Evolutionary conservation across 2,329 filamentous ascomycete species (phyloP).

Genomic region (Colletotrichum musae): DNA sequence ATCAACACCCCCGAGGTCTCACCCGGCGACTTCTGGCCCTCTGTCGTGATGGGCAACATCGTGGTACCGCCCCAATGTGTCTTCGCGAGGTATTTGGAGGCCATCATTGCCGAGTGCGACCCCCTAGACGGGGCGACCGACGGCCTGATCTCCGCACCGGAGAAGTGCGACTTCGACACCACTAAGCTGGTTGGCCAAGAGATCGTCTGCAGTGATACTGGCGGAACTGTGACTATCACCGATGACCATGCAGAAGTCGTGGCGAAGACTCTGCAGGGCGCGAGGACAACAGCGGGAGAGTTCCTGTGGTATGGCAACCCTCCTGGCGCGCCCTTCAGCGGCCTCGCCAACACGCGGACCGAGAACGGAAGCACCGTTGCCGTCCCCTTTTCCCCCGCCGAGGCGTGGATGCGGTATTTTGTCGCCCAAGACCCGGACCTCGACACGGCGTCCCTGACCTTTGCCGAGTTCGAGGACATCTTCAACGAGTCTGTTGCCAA

Average conservation of each 20-base stretch:
- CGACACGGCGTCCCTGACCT: constrained; percentile 21
- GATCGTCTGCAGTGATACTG: constrained; percentile 11
- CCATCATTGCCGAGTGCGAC: constrained; percentile 18
- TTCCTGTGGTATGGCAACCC: constrained; percentile 28
- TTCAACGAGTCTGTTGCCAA: constrained; percentile 11
- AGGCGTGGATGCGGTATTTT: constrained; percentile 29
- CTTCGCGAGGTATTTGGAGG: constrained; percentile 11
- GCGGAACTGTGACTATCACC: constrained; percentile 9
- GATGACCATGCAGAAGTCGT: constrained; percentile 7
- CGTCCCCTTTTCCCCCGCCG: constrained; percentile 18
- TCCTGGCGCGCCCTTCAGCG: constrained; percentile 17
- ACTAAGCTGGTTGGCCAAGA: neutral
- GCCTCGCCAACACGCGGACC: constrained; percentile 20
- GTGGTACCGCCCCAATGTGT: constrained; percentile 26
- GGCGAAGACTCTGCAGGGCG: constrained; percentile 10
- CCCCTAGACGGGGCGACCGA: constrained; percentile 18
- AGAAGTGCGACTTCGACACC: constrained; percentile 17
- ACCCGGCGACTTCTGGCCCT: constrained; percentile 19
- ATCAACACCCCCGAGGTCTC: constrained; percentile 43
- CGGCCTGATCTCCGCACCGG: constrained; percentile 28
- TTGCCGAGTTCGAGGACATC: constrained; percentile 19
- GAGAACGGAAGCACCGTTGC: constrained; percentile 9
- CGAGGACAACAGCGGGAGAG: neutral
- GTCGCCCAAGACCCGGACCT: constrained; percentile 20
- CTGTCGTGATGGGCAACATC: constrained; percentile 29